These are phyloP conservation scores for Camptophora hylomeconis DNA, from an alignment of 2,329 filamentous ascomycete species.

Conservation along the genomic window DNA sequence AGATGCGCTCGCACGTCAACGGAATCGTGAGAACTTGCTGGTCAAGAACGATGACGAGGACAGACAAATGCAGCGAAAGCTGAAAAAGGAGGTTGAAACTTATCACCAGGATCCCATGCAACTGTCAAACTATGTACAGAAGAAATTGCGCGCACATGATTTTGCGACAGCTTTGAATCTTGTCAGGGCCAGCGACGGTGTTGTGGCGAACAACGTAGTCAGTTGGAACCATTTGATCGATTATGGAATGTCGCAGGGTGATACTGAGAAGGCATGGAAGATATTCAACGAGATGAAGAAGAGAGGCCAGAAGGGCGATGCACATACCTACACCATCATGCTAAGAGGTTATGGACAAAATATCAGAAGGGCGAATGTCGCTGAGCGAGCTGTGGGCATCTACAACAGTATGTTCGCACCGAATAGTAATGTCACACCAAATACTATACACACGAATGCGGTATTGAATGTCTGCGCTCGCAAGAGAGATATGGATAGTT, in stretches of 20 bases:
- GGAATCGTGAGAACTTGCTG: constrained; percentile 7
- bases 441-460: constrained; percentile 76
- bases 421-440: constrained; percentile 53
- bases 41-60: background rate
- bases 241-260: constrained; percentile 50
- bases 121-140: constrained; percentile 54
- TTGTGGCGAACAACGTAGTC: constrained; percentile 52
- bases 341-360: constrained; percentile 60
- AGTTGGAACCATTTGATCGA: constrained; percentile 82
- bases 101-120: constrained; percentile 50
- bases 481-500: constrained; percentile 60
- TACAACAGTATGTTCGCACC: constrained; percentile 62
- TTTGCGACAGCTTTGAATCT: constrained; percentile 56
- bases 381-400: constrained; percentile 57
- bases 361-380: constrained; percentile 42
- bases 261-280: constrained; percentile 55
- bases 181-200: constrained; percentile 37
- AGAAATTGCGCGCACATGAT: constrained; percentile 45
- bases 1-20: constrained; percentile 10
- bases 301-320: constrained; percentile 64
- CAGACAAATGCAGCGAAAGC: constrained; percentile 6
- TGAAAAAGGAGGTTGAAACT: constrained; percentile 7
- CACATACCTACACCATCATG: constrained; percentile 71
- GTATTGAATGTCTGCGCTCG: constrained; percentile 69
- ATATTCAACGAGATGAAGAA: constrained; percentile 99